Evolutionary conservation across 305 asterid genomes (phyloP).

Genomic region (Fraxinus angustifolia): DNA sequence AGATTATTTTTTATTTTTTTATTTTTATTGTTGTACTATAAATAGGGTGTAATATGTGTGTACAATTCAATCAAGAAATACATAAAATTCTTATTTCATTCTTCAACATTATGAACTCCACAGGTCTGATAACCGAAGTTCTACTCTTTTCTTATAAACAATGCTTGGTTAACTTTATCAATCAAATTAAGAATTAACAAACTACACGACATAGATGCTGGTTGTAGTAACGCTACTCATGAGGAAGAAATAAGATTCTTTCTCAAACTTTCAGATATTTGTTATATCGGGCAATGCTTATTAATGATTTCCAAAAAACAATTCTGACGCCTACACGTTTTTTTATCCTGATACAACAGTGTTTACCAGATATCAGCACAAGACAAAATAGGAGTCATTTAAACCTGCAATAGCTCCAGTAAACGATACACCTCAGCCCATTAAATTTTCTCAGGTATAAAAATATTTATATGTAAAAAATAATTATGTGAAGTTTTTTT

Average conservation of each 20-base stretch:
- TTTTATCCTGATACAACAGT: constrained; percentile 3
- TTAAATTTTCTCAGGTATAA: no score
- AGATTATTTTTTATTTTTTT: no score
- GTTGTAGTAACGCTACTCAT: background rate
- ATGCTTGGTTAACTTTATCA: background rate
- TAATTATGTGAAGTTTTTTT: no score
- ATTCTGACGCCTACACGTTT: background rate
- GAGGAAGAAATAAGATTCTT: background rate
- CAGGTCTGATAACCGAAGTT: background rate
- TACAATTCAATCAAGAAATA: background rate
- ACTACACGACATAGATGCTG: background rate
- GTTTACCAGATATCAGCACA: background rate
- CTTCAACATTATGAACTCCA: background rate
- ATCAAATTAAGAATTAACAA: background rate
- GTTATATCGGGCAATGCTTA: background rate
- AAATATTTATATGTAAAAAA: background rate
- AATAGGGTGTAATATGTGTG: background rate
- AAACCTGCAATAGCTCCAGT: background rate
- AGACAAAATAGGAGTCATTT: constrained; percentile 10
- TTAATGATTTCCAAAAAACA: background rate
- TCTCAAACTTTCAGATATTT: background rate
- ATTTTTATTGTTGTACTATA: background rate
- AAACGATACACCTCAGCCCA: background rate
- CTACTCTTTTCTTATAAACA: background rate
- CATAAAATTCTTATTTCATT: background rate